These are phyloP conservation scores for Seiridium unicorne DNA, from an alignment of 2,329 filamentous ascomycete genomes.

Conservation along the genomic window DNA sequence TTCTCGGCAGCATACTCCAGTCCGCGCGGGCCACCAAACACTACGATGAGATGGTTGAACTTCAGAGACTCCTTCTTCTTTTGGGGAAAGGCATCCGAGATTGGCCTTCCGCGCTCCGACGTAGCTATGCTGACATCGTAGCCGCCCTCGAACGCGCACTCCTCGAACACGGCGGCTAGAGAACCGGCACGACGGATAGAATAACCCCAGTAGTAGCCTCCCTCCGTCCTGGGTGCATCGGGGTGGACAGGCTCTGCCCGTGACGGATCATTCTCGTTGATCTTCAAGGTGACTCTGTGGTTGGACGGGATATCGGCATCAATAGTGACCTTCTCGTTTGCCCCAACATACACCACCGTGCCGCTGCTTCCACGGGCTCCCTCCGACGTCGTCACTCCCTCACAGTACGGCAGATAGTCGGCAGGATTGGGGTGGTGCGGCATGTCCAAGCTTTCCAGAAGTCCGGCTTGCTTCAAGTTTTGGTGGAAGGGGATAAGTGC, in stretches of 20 bases:
- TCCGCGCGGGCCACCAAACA: conserved; percentile 79
- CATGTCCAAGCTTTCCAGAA: conserved; percentile 77
- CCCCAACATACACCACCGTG: conserved; percentile 58
- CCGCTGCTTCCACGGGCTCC: conserved; percentile 34
- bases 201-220: conserved; percentile 87
- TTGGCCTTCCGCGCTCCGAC: conserved; percentile 68
- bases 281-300: conserved; percentile 71
- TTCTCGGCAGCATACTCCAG: conserved; percentile 73
- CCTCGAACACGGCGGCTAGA: conserved; percentile 74
- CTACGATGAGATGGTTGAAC: conserved; percentile 73
- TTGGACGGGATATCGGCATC: conserved; percentile 62
- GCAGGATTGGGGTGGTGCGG: conserved; percentile 76
- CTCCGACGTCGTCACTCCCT: conserved; percentile 64
- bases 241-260: conserved; percentile 65
- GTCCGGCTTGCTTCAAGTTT: conserved; percentile 71
- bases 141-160: conserved; percentile 70
- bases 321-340: conserved; percentile 55
- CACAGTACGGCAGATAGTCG: conserved; percentile 78
- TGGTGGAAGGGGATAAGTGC: conserved; percentile 75
- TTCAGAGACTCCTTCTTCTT: conserved; percentile 28
- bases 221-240: conserved; percentile 66
- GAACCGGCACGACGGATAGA: conserved; percentile 63
- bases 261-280: conserved; percentile 46
- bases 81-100: conserved; percentile 43
- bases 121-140: conserved; percentile 85